phyloP scores from a whole-genome alignment of 306 rosid species.

The Comarum palustre region DNA sequence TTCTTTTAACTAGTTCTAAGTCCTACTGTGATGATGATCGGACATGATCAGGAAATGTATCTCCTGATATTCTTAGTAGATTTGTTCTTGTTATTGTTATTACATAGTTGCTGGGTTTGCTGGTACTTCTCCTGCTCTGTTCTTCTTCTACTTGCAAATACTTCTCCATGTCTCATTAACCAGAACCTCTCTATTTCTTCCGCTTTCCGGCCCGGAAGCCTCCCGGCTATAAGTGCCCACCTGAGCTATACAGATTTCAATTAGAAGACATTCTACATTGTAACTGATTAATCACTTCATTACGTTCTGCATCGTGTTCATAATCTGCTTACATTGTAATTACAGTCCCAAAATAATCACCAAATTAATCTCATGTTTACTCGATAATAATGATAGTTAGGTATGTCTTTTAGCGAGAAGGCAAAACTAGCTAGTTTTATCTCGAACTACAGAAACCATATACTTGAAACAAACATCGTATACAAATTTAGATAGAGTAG shows the following conservation, averaged over 20 bases:
- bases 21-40: neutral
- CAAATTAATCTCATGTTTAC: neutral
- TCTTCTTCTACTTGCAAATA: slow-evolving; percentile 40
- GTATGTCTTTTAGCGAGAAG: neutral
- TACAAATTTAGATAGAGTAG: neutral
- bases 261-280: neutral
- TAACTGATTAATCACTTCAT: neutral
- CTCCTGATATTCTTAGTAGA: slow-evolving; percentile 8
- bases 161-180: slow-evolving; percentile 51
- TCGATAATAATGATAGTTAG: neutral
- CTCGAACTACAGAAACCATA: neutral
- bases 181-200: slow-evolving; percentile 64
- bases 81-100: neutral
- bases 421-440: neutral
- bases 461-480: neutral
- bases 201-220: slow-evolving; percentile 53
- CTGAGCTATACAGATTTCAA: slow-evolving; percentile 20
- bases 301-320: neutral
- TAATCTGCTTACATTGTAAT: neutral
- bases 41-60: neutral
- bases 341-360: neutral
- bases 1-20: neutral
- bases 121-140: slow-evolving; percentile 32
- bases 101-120: neutral
- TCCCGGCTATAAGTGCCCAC: slow-evolving; percentile 54